Percentiles rank a stretch among this genome's conserved stretches.
These are phyloP conservation scores for Kwoniella sp. DNA, from an alignment of 768 basidiomycete species.

Conservation along the genomic window DNA sequence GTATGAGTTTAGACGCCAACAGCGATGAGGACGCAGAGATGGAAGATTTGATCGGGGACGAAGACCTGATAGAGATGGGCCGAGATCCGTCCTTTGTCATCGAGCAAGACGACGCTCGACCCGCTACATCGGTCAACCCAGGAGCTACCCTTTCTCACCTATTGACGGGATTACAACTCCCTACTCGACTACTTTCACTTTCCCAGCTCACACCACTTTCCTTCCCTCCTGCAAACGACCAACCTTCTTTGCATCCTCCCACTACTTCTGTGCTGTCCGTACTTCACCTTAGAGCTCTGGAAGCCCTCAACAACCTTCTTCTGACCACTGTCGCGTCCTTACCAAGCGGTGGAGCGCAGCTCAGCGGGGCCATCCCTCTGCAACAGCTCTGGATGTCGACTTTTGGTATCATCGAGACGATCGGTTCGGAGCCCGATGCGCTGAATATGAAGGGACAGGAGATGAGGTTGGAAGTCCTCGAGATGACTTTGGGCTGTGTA, in stretches of 20 bases:
- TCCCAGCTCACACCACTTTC: slow-evolving; percentile 76
- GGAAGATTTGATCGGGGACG: slow-evolving; percentile 55
- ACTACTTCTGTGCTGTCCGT: slow-evolving; percentile 81
- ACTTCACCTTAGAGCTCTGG: slow-evolving; percentile 80
- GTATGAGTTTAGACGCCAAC: not conserved
- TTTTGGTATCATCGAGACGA: slow-evolving; percentile 48
- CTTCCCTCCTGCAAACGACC: slow-evolving; percentile 68
- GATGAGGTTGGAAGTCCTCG: slow-evolving; percentile 76
- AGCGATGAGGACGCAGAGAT: slow-evolving; percentile 47
- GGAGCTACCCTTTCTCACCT: slow-evolving; percentile 57
- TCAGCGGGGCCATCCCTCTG: slow-evolving; percentile 62
- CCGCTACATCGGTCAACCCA: slow-evolving; percentile 54
- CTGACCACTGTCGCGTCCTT: slow-evolving; percentile 65
- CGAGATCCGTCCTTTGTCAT: slow-evolving; percentile 44
- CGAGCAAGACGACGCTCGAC: slow-evolving; percentile 56
- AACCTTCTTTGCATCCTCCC: slow-evolving; percentile 77
- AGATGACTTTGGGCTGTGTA: slow-evolving; percentile 62
- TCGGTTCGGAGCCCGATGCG: slow-evolving; percentile 42
- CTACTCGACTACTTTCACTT: slow-evolving; percentile 64
- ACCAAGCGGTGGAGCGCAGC: slow-evolving; percentile 22
- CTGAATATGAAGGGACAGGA: slow-evolving; percentile 58
- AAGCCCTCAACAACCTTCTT: slow-evolving; percentile 88
- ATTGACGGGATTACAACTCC: slow-evolving; percentile 67
- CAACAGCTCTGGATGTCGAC: slow-evolving; percentile 59
- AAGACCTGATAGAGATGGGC: slow-evolving; percentile 47